Base-by-base conservation (phyloP, 1,284 basidiomycete species). In the Pterulicium gracile region DNA sequence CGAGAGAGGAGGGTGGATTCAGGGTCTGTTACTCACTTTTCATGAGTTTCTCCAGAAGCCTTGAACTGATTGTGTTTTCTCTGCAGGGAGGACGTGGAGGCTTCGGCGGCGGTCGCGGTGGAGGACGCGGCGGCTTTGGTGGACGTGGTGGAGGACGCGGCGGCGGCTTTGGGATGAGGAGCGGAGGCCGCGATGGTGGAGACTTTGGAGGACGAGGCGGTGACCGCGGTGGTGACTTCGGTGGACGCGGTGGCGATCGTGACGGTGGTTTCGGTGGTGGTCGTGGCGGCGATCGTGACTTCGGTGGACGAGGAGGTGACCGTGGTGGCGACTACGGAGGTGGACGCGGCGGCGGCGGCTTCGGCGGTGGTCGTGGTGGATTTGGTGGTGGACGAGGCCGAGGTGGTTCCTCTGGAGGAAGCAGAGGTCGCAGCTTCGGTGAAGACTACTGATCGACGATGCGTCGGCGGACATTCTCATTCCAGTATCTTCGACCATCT, bases 71-170 rank as follows among this genome's bases (percentile, higher is more conserved):
- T 84, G 34, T 74, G 98, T 18, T 98, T 95, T 62, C 81, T 98
- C 53, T 95, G 93, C 46, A 95, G 94, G 65, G 71, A 98, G 43
- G 82, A 87, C 56, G 98, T 87, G 61, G 67, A 74, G 46, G 76
- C 81, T 46, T 79, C 71, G 46, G 92, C 98, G 66, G 92, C 96
- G 61, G 68, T 74, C 20, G 70, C 36, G 98, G 94, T 92, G 82
- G 89, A 63, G 75, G 81, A 52, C 98, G 98, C 65, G 82, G 80
- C 54, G 90, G 93, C 61, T 86, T 83, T 62, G 94, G 94, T 52
- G 80, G 97, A 47, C 87, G 89, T 66, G 86, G 73, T 55, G 91
- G 98, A 43, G 79, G 94, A 52, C 68, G 98, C 47, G 77, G 35
- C 75, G 73, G 39, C 61, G 70, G 41, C 64, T 71, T 48, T 68